Evolutionary conservation across 805 yeast genomes (phyloP), one percentile per base, ranked within the genome.

Genomic region (Cephaloascus fragrans): DNA sequence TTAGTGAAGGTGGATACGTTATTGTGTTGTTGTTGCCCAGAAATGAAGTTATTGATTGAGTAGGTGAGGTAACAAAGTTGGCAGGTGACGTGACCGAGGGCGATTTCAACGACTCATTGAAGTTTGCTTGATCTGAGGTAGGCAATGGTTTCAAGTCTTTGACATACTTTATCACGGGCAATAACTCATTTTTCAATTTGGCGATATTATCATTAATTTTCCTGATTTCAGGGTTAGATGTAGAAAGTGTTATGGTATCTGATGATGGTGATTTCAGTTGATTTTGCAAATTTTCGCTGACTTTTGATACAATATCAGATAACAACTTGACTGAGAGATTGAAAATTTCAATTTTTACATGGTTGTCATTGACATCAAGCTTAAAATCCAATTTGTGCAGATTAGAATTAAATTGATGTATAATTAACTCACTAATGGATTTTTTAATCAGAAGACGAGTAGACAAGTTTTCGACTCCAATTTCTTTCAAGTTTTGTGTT

Each of bases 121-220:
- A 23, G 5, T 33, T 9, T 71, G 71, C 44, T 53, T 73, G 54
- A 1, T 75, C 71, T 4, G 83, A 87, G 0, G 82, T 75, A 0
- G 87, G 87, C 38, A 81, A 62, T 3, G 86, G 87, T 48, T 76
- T 71, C 45, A 73, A 59, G 54, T 82, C 88, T 49, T 82, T 82
- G 35, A 73, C 63, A 37, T 73, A 62, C 41, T 80, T 69, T 40
- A 79, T 67, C 5, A 80, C 67, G 1, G 88, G 89, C 33, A 77
- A 59, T 47, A 82, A 57, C 44, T 82, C 89, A 35, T 79, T 76
- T 38, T 81, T 67, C 44, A 83, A 63, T 48, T 74, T 67, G 35
- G 63, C 58, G 51, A 78, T 73, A 48, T 70, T 72, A 18, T 78
- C 84, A 38, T 61, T 61, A 37, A 82, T 62, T 43, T 57, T 61